Evolutionary conservation across 768 basidiomycete species (phyloP).

Genomic region (Termitomyces titanicus): DNA sequence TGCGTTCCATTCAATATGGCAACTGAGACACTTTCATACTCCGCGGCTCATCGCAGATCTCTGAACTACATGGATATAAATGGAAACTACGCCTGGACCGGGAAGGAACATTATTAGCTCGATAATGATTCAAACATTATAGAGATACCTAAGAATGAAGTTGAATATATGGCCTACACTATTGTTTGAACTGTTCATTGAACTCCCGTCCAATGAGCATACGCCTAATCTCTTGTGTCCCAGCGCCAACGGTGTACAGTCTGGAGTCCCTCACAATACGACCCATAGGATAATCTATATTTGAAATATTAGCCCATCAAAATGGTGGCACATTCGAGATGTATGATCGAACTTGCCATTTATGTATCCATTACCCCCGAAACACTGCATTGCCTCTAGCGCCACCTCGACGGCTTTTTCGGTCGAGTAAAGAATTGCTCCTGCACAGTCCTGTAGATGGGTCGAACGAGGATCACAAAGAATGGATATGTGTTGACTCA

Average conservation of each 20-base stretch:
- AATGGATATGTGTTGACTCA: slow-evolving; percentile 31
- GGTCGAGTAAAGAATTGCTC: slow-evolving; percentile 90
- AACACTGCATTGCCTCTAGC: slow-evolving; percentile 87
- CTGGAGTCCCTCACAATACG: slow-evolving; percentile 84
- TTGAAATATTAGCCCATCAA: neutral
- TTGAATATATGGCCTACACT: neutral
- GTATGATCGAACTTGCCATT: slow-evolving; percentile 52
- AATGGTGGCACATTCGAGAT: neutral
- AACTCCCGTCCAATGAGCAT: slow-evolving; percentile 95
- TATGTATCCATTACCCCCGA: slow-evolving; percentile 95
- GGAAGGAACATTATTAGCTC: slow-evolving; percentile 11
- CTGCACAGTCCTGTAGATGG: slow-evolving; percentile 79
- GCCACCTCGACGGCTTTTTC: slow-evolving; percentile 91
- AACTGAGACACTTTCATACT: slow-evolving; percentile 19
- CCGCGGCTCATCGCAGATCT: slow-evolving; percentile 16
- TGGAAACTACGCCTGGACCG: slow-evolving; percentile 14
- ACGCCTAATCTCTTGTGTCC: slow-evolving; percentile 91
- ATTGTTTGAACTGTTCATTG: slow-evolving; percentile 57
- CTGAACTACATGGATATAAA: slow-evolving; percentile 15
- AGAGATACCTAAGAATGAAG: neutral
- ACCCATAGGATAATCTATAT: slow-evolving; percentile 82
- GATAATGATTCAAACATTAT: slow-evolving; percentile 8
- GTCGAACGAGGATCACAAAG: neutral
- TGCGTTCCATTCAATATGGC: slow-evolving; percentile 17
- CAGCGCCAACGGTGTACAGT: slow-evolving; percentile 93